A percentile compares a stretch with the other conserved stretches of the same genome.
Evolutionary conservation across 305 asterid genomes (phyloP).

Genomic region (Solanum hybrid): DNA sequence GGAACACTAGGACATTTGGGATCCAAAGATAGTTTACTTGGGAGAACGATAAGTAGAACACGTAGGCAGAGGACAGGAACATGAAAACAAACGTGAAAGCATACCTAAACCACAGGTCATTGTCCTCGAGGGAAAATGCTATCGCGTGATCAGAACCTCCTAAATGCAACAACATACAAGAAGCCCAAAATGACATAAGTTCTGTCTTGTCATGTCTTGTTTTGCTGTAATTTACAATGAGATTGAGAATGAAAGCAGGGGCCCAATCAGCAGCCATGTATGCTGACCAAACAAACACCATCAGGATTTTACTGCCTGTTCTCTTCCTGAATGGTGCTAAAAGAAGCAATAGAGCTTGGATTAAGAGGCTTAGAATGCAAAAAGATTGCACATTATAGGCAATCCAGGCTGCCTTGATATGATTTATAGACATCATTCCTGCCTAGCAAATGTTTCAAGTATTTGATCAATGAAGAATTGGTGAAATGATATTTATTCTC

Average conservation of each 20-base stretch:
- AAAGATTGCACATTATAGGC: not conserved
- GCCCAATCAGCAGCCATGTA: not conserved
- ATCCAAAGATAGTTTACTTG: not conserved
- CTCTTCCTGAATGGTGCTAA: not conserved
- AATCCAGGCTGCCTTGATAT: not conserved
- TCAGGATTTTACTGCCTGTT: not conserved
- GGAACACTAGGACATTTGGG: not conserved
- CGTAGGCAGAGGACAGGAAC: not conserved
- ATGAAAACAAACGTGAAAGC: not conserved
- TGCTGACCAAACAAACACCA: not conserved
- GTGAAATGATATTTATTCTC: not conserved
- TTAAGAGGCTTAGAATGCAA: not conserved
- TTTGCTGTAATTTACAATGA: not conserved
- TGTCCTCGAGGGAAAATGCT: not conserved
- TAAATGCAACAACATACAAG: not conserved
- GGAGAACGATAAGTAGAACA: not conserved
- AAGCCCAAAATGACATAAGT: not conserved
- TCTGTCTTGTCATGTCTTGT: not conserved
- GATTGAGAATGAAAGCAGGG: not conserved
- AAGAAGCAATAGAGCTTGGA: not conserved
- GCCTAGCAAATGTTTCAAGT: not conserved
- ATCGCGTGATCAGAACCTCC: not conserved
- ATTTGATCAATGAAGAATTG: not conserved
- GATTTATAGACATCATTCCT: not conserved
- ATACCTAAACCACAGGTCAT: not conserved